Evolutionary conservation across 345 rosid genomes (phyloP).

Genomic region (Gossypium ekmanianum): DNA sequence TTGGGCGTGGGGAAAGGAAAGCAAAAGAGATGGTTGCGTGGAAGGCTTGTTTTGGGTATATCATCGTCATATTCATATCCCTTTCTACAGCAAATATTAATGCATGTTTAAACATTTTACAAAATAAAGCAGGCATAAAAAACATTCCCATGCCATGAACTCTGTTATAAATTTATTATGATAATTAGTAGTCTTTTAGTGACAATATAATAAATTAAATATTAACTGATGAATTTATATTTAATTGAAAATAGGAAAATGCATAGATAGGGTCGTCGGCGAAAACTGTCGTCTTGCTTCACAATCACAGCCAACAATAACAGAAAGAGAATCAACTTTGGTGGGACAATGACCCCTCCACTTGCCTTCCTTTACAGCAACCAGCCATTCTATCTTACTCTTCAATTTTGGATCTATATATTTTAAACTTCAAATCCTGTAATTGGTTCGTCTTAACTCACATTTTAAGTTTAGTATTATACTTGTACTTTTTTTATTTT

Average conservation of each 20-base stretch:
- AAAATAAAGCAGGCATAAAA: not conserved
- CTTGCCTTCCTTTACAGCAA: not conserved
- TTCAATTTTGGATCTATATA: too few species aligned
- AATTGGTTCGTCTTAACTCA: too few species aligned
- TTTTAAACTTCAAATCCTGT: too few species aligned
- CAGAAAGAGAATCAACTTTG: not conserved
- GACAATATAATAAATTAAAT: not conserved
- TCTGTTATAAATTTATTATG: not conserved
- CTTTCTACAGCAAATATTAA: not conserved
- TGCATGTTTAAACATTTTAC: not conserved
- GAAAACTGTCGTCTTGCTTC: not conserved
- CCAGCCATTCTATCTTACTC: not conserved
- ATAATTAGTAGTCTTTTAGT: not conserved
- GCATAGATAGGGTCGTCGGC: not conserved
- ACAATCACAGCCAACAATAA: not conserved
- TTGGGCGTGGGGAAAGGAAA: not conserved
- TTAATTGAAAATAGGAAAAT: not conserved
- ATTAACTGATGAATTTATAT: not conserved
- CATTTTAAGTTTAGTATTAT: too few species aligned
- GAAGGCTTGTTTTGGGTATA: not conserved
- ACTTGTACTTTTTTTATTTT: too few species aligned
- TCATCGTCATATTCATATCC: not conserved
- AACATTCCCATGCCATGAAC: not conserved
- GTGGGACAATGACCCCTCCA: not conserved
- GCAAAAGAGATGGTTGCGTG: not conserved